Evolutionary conservation across 768 basidiomycete species (phyloP), one percentile per base, ranked within the genome.

Genomic region (Boletus subcaerulescens): DNA sequence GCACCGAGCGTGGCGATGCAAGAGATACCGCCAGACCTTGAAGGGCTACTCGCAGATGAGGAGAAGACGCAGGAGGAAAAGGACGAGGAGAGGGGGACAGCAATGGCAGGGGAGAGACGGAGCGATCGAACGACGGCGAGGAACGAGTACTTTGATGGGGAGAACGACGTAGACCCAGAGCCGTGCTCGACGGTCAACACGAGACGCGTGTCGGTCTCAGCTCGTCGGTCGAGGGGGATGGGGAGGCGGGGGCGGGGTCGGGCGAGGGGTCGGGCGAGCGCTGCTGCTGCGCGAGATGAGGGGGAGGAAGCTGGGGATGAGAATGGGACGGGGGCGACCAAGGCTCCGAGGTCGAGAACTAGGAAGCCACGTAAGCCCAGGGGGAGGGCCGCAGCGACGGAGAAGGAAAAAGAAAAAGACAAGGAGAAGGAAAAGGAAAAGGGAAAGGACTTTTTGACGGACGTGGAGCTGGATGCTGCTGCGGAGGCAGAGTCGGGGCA

Each of bases 1-100:
- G 97, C 96, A 40, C 96, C 96, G n/a, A 93, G 91, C 66, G 92
- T 98, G 11, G 85, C 85, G 60, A 90, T 98, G 91, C 91, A 93
- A 64, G 93, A 98, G 72, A 91, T 98, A 26, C 96, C 97, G 4
- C 95, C 95, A 0, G 89, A 95, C 63, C 74, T 99, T 15, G 87
- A 86, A 58, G 88, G 83, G 1, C 79, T 91, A 64, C 70, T 95
- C 29, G 83, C 79, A 5, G 84, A 87, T 50, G 91, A 93, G 66
- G 85, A 89, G 31, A 73, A 78, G 50, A 84, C 78, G 31, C 72
- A 73, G 15, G 88, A 87, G 39, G 87, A 90, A 64, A 84, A 79
- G 64, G 84, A 83, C 48, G 89, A 90, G 56, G 91, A 91, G 58
- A 73, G 69, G 66, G 84, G 66, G 73, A 73, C 81, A 10, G 79